A percentile compares a stretch with the other conserved stretches of the same genome.
Conservation (phyloP, 306 rosid genomes). For the Inga oerstediana region DNA sequence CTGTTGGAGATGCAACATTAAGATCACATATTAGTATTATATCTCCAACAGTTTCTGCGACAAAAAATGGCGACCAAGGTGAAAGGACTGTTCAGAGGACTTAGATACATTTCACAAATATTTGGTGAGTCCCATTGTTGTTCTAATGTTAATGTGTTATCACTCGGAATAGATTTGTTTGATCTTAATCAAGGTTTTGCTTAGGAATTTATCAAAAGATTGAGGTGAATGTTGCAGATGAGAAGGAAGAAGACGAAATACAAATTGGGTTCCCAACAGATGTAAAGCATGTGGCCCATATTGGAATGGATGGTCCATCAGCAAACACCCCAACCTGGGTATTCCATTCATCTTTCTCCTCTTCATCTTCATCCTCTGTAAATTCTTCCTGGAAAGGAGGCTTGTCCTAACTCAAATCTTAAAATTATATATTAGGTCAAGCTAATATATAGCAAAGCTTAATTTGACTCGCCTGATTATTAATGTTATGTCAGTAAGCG, state of each 20-base stretch:
- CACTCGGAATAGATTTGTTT: neutral
- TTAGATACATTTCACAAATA: conserved; percentile 77
- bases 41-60: conserved; percentile 12
- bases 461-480: neutral
- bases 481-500: neutral
- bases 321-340: conserved; percentile 57
- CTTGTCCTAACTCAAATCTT: neutral
- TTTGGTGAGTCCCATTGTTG: conserved; percentile 60
- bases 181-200: neutral
- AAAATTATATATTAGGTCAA: neutral
- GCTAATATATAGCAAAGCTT: neutral
- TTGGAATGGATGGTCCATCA: conserved; percentile 49
- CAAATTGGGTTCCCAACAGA: conserved; percentile 97
- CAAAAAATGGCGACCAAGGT: conserved; percentile 45
- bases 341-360: neutral
- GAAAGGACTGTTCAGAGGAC: conserved; percentile 86
- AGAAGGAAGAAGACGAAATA: conserved; percentile 63
- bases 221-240: conserved; percentile 52
- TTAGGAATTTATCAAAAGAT: neutral
- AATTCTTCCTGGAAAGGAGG: neutral
- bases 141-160: neutral
- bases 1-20: too few relatives aligned
- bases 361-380: neutral
- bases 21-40: neutral
- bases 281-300: conserved; percentile 66